Conservation (phyloP, 2,329 filamentous ascomycete species). For the Penicillium expansum region DNA sequence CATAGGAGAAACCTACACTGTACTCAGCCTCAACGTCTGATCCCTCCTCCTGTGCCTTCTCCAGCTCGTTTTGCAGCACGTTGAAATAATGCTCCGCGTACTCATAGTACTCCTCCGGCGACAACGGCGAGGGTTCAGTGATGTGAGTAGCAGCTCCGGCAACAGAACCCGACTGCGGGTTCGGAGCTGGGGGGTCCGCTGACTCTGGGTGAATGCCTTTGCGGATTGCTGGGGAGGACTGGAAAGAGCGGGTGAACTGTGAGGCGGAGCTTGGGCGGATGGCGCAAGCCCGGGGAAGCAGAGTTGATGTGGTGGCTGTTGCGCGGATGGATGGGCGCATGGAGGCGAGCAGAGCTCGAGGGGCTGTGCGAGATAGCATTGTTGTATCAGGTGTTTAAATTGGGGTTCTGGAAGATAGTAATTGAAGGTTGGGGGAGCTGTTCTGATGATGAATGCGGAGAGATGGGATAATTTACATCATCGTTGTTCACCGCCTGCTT, state of each 20-base stretch:
- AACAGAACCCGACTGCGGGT: constrained; percentile 41
- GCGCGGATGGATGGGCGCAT: constrained; percentile 23
- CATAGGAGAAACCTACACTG: constrained; percentile 58
- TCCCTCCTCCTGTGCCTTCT: constrained; percentile 71
- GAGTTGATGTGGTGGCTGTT: constrained; percentile 14
- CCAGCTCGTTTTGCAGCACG: constrained; percentile 57
- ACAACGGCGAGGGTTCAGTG: constrained; percentile 61
- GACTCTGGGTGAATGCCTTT: constrained; percentile 62
- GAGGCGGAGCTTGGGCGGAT: constrained; percentile 10
- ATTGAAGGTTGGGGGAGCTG: constrained; percentile 1
- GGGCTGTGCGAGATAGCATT: constrained; percentile 42
- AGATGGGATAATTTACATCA: constrained; percentile 12
- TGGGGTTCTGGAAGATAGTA: not conserved
- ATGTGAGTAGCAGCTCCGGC: constrained; percentile 42
- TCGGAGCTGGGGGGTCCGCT: constrained; percentile 50
- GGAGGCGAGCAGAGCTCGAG: constrained; percentile 38
- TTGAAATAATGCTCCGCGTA: constrained; percentile 74
- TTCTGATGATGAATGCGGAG: constrained; percentile 12
- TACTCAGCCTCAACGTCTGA: constrained; percentile 82
- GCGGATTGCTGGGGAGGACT: constrained; percentile 32
- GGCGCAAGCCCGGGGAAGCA: constrained; percentile 15
- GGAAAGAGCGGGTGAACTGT: constrained; percentile 30
- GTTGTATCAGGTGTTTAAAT: not conserved
- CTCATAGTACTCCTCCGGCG: constrained; percentile 70
- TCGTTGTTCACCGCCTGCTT: constrained; percentile 5